These are phyloP conservation scores for Kazachstania viticola DNA, from an alignment of 805 yeast species.

Conservation along the genomic window DNA sequence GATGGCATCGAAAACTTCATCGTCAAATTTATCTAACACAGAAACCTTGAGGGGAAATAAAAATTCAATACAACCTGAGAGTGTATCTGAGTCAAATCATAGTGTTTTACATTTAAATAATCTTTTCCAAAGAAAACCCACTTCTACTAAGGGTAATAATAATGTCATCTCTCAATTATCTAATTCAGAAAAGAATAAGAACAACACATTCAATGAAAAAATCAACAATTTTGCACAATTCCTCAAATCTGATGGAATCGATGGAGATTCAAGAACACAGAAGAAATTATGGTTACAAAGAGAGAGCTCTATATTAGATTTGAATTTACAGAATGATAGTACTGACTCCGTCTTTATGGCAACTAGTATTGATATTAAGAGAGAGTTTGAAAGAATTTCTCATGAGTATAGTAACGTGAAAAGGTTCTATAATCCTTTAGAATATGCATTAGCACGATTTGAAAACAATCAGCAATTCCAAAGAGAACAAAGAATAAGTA, in stretches of 20 bases:
- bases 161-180: not conserved
- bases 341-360: constrained; percentile 28
- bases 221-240: constrained; percentile 32
- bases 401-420: constrained; percentile 62
- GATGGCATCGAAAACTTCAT: constrained; percentile 3
- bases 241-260: constrained; percentile 28
- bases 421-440: constrained; percentile 59
- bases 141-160: not conserved
- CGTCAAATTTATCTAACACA: not conserved
- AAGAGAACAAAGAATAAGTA: constrained; percentile 1
- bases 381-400: constrained; percentile 71
- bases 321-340: constrained; percentile 25
- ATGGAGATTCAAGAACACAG: constrained; percentile 62
- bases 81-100: not conserved
- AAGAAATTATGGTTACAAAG: constrained; percentile 77
- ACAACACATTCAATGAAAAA: not conserved
- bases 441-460: constrained; percentile 47
- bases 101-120: not conserved
- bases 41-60: too few species aligned
- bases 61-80: not conserved
- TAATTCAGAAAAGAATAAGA: not conserved
- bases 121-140: not conserved
- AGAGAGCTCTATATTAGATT: constrained; percentile 58
- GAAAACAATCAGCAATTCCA: too few species aligned
- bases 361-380: constrained; percentile 45